Conservation (phyloP, 768 basidiomycete species). For the Lentinula aciculospora region DNA sequence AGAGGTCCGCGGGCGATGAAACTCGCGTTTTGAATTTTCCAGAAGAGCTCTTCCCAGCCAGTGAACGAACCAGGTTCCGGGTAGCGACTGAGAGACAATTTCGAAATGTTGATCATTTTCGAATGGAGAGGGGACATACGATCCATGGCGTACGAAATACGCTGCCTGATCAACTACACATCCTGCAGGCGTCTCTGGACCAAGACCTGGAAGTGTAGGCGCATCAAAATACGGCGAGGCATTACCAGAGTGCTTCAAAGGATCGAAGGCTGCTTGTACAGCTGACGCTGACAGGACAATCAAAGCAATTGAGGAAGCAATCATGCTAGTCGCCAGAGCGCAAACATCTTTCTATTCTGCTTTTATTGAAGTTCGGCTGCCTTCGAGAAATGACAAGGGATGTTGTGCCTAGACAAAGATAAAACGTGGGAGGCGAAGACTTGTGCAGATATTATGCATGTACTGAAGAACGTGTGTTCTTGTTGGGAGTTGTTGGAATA, state of each 20-base stretch:
- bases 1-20: conserved; percentile 33
- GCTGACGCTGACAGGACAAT: not conserved
- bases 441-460: not conserved
- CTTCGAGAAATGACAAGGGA: not conserved
- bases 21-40: conserved; percentile 34
- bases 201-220: conserved; percentile 29
- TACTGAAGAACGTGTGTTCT: not conserved
- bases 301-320: not conserved
- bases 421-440: not conserved
- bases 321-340: not conserved
- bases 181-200: conserved; percentile 24
- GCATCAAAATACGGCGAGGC: conserved; percentile 39
- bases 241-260: conserved; percentile 35
- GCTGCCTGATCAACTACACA: conserved; percentile 39
- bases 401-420: conserved; percentile 2
- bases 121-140: conserved; percentile 18
- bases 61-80: conserved; percentile 34
- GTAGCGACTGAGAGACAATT: conserved; percentile 24
- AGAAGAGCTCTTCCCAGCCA: conserved; percentile 31
- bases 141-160: conserved; percentile 37
- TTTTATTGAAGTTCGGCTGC: not conserved
- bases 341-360: not conserved
- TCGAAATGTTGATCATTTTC: not conserved
- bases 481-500: not conserved
- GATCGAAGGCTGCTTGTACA: conserved; percentile 21